Evolutionary conservation across 352 stramenopile species (phyloP).

Genomic region (Globisporangium canariense): DNA sequence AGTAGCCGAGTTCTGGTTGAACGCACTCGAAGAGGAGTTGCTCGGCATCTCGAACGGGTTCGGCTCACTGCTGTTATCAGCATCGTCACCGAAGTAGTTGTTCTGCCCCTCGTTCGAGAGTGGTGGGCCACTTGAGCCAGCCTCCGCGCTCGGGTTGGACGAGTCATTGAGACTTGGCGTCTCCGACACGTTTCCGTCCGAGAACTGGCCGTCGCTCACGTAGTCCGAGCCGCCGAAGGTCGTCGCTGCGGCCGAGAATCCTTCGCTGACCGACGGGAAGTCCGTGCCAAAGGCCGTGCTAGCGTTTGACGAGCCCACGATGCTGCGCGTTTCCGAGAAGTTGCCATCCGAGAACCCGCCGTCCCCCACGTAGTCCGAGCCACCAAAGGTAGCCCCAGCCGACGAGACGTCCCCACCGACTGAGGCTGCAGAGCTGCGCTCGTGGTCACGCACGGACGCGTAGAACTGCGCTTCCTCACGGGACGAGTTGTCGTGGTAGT

Average conservation of each 20-base stretch:
- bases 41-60: slow-evolving; percentile 26
- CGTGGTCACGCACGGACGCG: slow-evolving; percentile 16
- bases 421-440: slow-evolving; percentile 51
- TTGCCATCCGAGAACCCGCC: slow-evolving; percentile 63
- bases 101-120: slow-evolving; percentile 21
- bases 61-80: slow-evolving; percentile 15
- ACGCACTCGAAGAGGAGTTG: slow-evolving; percentile 28
- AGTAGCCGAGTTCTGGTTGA: slow-evolving; percentile 16
- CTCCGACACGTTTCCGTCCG: slow-evolving; percentile 58
- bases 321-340: slow-evolving; percentile 66
- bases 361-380: slow-evolving; percentile 65
- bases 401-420: slow-evolving; percentile 59
- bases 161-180: slow-evolving; percentile 52
- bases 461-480: slow-evolving; percentile 20
- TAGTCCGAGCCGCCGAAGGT: slow-evolving; percentile 60
- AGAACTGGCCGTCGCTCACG: slow-evolving; percentile 50
- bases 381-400: slow-evolving; percentile 72
- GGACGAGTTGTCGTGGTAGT: slow-evolving; percentile 11
- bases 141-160: slow-evolving; percentile 30
- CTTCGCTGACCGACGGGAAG: slow-evolving; percentile 71
- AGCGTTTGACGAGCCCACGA: slow-evolving; percentile 68
- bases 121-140: slow-evolving; percentile 32
- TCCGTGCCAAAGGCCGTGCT: slow-evolving; percentile 76
- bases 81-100: slow-evolving; percentile 32
- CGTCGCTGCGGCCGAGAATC: slow-evolving; percentile 56